These are phyloP conservation scores for Arthrobotrys sphaeroides DNA, from an alignment of 2,329 filamentous ascomycete species.

Conservation along the genomic window DNA sequence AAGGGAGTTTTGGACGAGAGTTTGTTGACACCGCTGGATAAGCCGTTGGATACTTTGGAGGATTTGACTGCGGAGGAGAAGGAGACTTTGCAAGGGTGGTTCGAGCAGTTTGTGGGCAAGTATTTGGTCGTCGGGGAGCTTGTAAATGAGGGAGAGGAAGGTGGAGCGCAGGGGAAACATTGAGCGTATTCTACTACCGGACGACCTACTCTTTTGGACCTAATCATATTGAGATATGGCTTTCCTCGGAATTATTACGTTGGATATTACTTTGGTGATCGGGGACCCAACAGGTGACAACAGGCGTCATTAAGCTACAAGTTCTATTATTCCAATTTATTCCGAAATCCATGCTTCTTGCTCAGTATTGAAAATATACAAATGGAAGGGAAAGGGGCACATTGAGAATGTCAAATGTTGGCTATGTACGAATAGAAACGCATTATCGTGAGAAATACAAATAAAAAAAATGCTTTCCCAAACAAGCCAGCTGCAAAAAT, in stretches of 20 bases:
- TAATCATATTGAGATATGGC: too few species aligned
- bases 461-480: neutral
- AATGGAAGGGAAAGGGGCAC: neutral
- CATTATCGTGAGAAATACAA: neutral
- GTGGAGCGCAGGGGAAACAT: constrained; percentile 13
- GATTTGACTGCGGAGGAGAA: constrained; percentile 70
- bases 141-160: constrained; percentile 64
- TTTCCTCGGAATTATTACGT: constrained; percentile 96
- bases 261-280: constrained; percentile 75
- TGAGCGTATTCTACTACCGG: neutral
- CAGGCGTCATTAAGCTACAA: constrained; percentile 11
- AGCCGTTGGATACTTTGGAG: constrained; percentile 65
- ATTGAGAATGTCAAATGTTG: neutral
- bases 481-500: constrained; percentile 9
- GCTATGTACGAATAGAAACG: neutral
- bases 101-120: constrained; percentile 91
- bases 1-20: constrained; percentile 92
- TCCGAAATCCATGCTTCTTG: constrained; percentile 19
- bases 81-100: constrained; percentile 77
- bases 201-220: neutral
- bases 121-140: constrained; percentile 93
- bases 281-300: constrained; percentile 24
- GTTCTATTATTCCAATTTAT: constrained; percentile 47
- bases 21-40: constrained; percentile 82
- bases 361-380: constrained; percentile 21